Conservation (phyloP, 371 early-diverging fungal genomes). For the Rhizopus sp. region DNA sequence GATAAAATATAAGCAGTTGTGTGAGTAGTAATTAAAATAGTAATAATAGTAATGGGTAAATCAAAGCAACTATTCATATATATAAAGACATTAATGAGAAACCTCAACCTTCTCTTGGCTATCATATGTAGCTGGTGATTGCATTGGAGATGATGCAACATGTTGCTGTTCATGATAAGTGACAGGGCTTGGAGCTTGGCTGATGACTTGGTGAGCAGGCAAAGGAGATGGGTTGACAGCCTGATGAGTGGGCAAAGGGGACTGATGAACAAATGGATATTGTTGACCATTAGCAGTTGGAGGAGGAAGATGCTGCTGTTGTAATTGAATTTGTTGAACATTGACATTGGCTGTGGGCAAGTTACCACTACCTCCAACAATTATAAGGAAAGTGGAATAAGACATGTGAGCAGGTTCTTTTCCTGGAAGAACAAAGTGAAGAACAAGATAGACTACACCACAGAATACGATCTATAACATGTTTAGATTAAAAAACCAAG, state of each 20-base stretch:
- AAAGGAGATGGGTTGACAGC: background rate
- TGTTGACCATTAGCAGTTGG: background rate
- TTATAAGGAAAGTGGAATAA: constrained; percentile 14
- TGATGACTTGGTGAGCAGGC: background rate
- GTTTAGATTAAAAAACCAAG: background rate
- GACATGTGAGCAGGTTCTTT: constrained; percentile 21
- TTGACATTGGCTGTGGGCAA: background rate
- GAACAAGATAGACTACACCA: constrained; percentile 17
- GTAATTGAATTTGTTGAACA: background rate
- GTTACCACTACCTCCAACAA: constrained; percentile 8
- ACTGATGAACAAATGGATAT: constrained; percentile 12
- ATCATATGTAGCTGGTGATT: background rate
- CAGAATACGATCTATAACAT: constrained; percentile 11
- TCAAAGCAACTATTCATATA: too few species aligned
- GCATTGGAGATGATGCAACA: background rate
- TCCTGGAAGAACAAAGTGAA: constrained; percentile 12
- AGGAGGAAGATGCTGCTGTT: constrained; percentile 5
- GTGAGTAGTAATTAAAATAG: too few species aligned
- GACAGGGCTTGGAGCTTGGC: background rate
- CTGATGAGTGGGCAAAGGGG: constrained; percentile 9
- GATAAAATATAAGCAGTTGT: background rate
- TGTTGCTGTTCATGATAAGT: background rate
- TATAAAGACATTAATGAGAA: background rate
- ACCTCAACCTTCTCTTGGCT: background rate
- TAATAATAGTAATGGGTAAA: too few species aligned